These are phyloP conservation scores for Penicillium sp. DNA, from an alignment of 2,329 filamentous ascomycete species.

Conservation along the genomic window DNA sequence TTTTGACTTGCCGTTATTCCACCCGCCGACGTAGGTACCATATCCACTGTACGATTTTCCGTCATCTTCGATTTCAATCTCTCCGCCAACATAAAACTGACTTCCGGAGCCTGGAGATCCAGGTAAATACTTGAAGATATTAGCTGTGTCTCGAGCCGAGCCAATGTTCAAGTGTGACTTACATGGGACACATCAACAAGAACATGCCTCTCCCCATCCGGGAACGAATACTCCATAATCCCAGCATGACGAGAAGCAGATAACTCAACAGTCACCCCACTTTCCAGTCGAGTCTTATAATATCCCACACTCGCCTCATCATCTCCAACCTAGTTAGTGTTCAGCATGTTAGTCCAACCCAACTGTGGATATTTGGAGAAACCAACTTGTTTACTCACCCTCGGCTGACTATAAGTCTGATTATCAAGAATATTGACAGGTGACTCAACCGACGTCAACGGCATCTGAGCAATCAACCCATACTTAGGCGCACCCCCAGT, in stretches of 20 bases:
- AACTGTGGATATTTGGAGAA: background rate
- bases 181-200: constrained; percentile 58
- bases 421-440: constrained; percentile 45
- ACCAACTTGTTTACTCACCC: constrained; percentile 46
- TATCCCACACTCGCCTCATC: constrained; percentile 63
- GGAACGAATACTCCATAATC: constrained; percentile 65
- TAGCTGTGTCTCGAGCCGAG: background rate
- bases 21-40: constrained; percentile 50
- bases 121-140: constrained; percentile 46
- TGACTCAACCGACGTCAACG: constrained; percentile 38
- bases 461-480: constrained; percentile 35
- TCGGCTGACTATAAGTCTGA: constrained; percentile 54
- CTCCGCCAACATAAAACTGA: constrained; percentile 46
- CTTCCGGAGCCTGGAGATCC: constrained; percentile 40
- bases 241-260: constrained; percentile 64
- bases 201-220: constrained; percentile 56
- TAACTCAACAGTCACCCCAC: constrained; percentile 62
- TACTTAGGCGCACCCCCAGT: constrained; percentile 48
- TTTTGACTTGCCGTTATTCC: constrained; percentile 37
- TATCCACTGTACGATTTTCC: constrained; percentile 48
- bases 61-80: constrained; percentile 39
- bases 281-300: constrained; percentile 60
- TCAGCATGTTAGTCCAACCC: background rate
- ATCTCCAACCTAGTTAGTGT: constrained; percentile 36
- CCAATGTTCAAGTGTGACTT: background rate